phyloP scores from a whole-genome alignment of 352 stramenopile genomes.

The Globisporangium parvum region DNA sequence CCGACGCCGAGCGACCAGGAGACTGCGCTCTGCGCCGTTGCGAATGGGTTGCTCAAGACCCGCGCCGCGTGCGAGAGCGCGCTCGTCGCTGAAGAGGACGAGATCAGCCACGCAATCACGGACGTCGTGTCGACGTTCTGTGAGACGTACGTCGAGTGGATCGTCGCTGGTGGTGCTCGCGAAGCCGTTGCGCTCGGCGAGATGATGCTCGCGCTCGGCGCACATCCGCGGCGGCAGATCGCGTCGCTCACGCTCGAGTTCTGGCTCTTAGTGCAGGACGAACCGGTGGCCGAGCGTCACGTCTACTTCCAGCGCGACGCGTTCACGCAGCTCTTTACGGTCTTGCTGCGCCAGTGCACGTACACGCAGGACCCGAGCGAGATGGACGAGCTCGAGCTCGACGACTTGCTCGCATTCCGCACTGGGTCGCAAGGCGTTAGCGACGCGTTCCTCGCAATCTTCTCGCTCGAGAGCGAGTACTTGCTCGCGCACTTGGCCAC shows the following conservation, averaged over 20 bases:
- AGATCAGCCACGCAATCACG: conserved; percentile 54
- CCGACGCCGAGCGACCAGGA: conserved; percentile 40
- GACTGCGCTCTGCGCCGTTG: conserved; percentile 30
- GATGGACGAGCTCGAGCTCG: conserved; percentile 57
- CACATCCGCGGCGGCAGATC: conserved; percentile 61
- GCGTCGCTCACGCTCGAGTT: conserved; percentile 71
- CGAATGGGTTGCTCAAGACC: conserved; percentile 39
- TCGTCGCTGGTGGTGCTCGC: conserved; percentile 35
- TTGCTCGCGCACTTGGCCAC: conserved; percentile 37
- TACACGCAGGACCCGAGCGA: conserved; percentile 34
- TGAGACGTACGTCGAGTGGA: conserved; percentile 68
- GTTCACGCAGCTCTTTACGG: conserved; percentile 48
- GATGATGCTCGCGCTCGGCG: conserved; percentile 51
- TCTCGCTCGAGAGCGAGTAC: conserved; percentile 42
- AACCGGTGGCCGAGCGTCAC: conserved; percentile 46
- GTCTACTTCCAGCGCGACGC: conserved; percentile 51
- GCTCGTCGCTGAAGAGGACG: conserved; percentile 40
- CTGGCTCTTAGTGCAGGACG: conserved; percentile 65
- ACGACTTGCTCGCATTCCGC: conserved; percentile 55
- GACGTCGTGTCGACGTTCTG: conserved; percentile 59
- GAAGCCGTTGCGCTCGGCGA: conserved; percentile 40
- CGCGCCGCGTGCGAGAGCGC: conserved; percentile 42
- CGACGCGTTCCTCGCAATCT: conserved; percentile 49
- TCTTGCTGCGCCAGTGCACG: conserved; percentile 52
- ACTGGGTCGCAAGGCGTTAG: conserved; percentile 51